phyloP scores from a whole-genome alignment of 148 eudicot genomes.

The Chenopodium formosanum region DNA sequence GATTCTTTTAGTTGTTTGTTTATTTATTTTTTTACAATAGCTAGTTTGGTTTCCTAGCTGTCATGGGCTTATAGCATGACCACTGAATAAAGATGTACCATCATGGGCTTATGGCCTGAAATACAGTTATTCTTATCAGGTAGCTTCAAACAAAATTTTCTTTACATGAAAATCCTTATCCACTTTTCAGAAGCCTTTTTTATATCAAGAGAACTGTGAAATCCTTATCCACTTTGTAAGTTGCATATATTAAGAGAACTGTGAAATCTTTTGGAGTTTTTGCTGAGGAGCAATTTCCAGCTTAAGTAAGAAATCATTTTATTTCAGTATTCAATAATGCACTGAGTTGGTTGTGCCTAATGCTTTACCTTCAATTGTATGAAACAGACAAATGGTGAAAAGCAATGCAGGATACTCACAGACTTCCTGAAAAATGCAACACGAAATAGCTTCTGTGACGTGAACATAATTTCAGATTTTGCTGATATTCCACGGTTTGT shows the following conservation, averaged over 20 bases:
- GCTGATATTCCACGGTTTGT: slow-evolving; percentile 74
- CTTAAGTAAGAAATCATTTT: background rate
- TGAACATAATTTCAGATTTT: slow-evolving; percentile 66
- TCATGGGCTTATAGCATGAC: background rate
- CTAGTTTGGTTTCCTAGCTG: background rate
- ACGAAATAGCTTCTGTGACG: slow-evolving; percentile 43
- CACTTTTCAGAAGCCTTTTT: no score
- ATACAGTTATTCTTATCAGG: no score
- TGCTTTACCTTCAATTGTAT: background rate
- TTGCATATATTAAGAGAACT: no score
- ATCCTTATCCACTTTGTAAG: no score
- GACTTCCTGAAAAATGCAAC: slow-evolving; percentile 42
- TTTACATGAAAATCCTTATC: no score
- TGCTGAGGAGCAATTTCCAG: background rate
- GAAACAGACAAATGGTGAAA: slow-evolving; percentile 81
- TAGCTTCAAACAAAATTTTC: no score
- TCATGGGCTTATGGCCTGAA: background rate
- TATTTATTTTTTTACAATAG: no score
- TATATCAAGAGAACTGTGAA: no score
- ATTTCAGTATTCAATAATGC: background rate
- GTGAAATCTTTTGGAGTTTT: no score
- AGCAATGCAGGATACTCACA: slow-evolving; percentile 69
- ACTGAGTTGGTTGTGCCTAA: slow-evolving; percentile 10
- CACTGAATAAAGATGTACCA: background rate
- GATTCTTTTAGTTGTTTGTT: background rate